Evolutionary conservation across 176 grass and related monocot species (phyloP), one percentile per base, ranked within the genome.

Genomic region (Rhynchospora breviuscula): DNA sequence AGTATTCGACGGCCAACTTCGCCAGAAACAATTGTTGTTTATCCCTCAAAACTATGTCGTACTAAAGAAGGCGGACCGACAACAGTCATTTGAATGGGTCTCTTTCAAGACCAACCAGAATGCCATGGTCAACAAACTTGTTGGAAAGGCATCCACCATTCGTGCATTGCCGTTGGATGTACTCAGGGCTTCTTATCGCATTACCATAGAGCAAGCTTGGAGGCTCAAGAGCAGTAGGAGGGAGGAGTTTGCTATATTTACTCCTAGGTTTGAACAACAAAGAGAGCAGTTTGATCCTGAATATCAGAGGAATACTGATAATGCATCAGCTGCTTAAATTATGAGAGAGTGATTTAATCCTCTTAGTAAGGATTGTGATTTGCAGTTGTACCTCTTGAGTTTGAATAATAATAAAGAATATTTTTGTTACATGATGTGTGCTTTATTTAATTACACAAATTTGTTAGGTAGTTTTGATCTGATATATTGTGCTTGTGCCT

Each of bases 51-150:
- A 82, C 12, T 70, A 59, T 18, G 84, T 9, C 0, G 67, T 89
- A 2, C 3, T 86, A 4, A 76, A 89, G 44, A 67, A 57, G 62
- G 79, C 78, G 1, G 45, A 63, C 12, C 29, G 5, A 13, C 79
- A 86, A 11, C 65, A 67, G 13, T 25, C 67, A 6, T 89, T 85
- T 21, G 47, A 86, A 5, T 86, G 31, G 17, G 49, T 83, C 10
- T 48, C 79, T 14, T 78, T 89, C 84, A 89, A 89, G 29, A 89
- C 88, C 29, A 86, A 78, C 60, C 17, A 64, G 0, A 59, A 79
- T 26, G 25, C 88, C 31, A 83, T 56, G 33, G 78, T 69, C 10
- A 86, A 56, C 59, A 10, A 22, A 1, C 44, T 86, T 23, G 18
- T 47, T 0, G 88, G 83, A 4, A 85, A 89, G 66, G 49, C 22